phyloP scores from a whole-genome alignment of 2,329 filamentous ascomycete species.

The Aureobasidium sp. region DNA sequence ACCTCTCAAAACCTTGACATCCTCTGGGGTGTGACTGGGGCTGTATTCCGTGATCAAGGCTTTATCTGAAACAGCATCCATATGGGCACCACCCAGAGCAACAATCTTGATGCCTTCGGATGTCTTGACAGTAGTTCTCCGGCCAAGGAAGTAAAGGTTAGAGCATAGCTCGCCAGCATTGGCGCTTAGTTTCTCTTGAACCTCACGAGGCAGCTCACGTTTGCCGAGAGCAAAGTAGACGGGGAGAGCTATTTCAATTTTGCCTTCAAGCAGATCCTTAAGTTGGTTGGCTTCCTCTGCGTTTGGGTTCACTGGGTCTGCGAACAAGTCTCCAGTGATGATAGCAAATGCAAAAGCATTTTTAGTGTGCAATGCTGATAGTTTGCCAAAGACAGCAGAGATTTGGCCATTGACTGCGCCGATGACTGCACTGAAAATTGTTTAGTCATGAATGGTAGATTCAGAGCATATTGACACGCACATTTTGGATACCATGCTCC shows the following conservation, averaged over 20 bases:
- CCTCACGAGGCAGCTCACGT: conserved; percentile 59
- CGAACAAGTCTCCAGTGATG: conserved; percentile 76
- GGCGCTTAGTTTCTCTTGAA: conserved; percentile 67
- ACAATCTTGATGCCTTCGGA: conserved; percentile 83
- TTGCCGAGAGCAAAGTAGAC: conserved; percentile 86
- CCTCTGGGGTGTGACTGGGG: conserved; percentile 16
- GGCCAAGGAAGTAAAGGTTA: conserved; percentile 88
- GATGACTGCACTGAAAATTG: conserved; percentile 59
- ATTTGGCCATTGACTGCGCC: conserved; percentile 78
- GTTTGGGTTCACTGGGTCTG: conserved; percentile 42
- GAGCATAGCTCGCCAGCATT: conserved; percentile 67
- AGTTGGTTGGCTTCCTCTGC: conserved; percentile 44
- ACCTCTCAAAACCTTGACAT: conserved; percentile 58
- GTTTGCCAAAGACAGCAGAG: conserved; percentile 67
- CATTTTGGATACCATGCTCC: conserved; percentile 50
- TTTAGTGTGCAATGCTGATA: conserved; percentile 73
- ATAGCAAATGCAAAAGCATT: conserved; percentile 84
- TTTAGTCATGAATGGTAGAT: neutral
- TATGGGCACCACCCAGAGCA: conserved; percentile 63
- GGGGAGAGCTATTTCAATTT: conserved; percentile 66
- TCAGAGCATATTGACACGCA: conserved; percentile 27
- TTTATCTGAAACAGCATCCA: conserved; percentile 45
- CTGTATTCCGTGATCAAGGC: conserved; percentile 49
- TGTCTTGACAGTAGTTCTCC: conserved; percentile 80
- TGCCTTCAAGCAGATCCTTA: conserved; percentile 61